These are phyloP conservation scores for Oehlia diaphana DNA, from an alignment of 192 early-diverging fungal genomes.

Conservation along the genomic window DNA sequence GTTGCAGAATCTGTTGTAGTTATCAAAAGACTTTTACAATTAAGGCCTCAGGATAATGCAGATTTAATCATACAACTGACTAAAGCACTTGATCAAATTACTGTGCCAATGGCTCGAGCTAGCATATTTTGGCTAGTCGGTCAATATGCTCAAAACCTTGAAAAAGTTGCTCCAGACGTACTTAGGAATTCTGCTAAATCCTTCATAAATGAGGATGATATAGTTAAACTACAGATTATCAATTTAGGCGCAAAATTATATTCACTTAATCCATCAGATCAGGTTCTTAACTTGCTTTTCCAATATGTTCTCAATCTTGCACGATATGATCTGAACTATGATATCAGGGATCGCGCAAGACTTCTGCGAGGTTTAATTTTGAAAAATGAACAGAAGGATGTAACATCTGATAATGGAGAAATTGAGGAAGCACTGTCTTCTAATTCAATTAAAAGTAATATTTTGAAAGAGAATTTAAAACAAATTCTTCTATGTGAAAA, in stretches of 20 bases:
- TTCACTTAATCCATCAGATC: slow-evolving; percentile 45
- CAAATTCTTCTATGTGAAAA: slow-evolving; percentile 62
- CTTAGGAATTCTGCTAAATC: slow-evolving; percentile 72
- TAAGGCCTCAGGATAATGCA: slow-evolving; percentile 46
- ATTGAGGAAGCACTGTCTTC: background rate
- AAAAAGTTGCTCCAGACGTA: slow-evolving; percentile 74
- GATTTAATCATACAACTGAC: slow-evolving; percentile 57
- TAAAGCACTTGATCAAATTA: slow-evolving; percentile 62
- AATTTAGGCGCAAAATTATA: slow-evolving; percentile 75
- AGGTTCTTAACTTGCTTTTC: slow-evolving; percentile 52
- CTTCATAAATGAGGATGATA: slow-evolving; percentile 57
- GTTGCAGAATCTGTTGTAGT: slow-evolving; percentile 76
- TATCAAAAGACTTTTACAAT: slow-evolving; percentile 69
- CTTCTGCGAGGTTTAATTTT: slow-evolving; percentile 61
- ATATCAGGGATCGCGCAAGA: slow-evolving; percentile 88
- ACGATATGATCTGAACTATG: slow-evolving; percentile 85
- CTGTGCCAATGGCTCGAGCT: slow-evolving; percentile 74
- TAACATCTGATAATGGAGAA: background rate
- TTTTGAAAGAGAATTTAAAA: slow-evolving; percentile 54
- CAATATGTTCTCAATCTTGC: slow-evolving; percentile 85
- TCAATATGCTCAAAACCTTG: slow-evolving; percentile 68
- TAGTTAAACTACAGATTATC: slow-evolving; percentile 81
- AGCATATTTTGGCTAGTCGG: slow-evolving; percentile 86
- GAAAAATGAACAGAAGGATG: slow-evolving; percentile 15
- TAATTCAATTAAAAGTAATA: slow-evolving; percentile 23